phyloP scores from a whole-genome alignment of 768 basidiomycete species.

The Clavulina sp. region DNA sequence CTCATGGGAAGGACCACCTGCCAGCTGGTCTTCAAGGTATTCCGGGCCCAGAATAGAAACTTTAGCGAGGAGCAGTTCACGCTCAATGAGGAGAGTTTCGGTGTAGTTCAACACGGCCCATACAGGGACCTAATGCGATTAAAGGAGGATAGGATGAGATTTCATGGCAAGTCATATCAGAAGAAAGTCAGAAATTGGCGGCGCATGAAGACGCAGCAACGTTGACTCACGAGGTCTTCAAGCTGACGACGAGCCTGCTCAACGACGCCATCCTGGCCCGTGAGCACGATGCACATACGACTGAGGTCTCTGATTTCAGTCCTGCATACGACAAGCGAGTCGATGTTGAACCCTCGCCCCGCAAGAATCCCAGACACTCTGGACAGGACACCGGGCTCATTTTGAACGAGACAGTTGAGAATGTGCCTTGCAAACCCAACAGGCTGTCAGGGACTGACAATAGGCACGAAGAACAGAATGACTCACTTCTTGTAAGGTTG shows the following conservation, averaged over 20 bases:
- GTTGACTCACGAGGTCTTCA: conserved; percentile 73
- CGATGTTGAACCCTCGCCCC: conserved; percentile 94
- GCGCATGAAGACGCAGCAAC: background rate
- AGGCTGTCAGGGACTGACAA: background rate
- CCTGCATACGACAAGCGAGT: conserved; percentile 93
- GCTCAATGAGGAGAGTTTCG: conserved; percentile 73
- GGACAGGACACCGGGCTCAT: conserved; percentile 97
- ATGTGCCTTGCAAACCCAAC: conserved; percentile 44
- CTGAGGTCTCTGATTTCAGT: conserved; percentile 94
- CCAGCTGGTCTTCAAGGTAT: conserved; percentile 83
- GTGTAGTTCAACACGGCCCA: conserved; percentile 99
- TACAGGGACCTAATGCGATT: conserved; percentile 63
- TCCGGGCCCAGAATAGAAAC: conserved; percentile 95
- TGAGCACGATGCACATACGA: conserved; percentile 95
- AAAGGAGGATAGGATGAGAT: background rate
- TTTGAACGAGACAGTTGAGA: conserved; percentile 95
- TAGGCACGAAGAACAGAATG: background rate
- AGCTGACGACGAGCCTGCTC: conserved; percentile 93
- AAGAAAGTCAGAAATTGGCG: background rate
- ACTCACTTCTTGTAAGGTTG: conserved; percentile 85
- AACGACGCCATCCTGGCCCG: conserved; percentile 92
- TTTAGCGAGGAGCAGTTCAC: conserved; percentile 89
- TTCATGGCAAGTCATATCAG: background rate
- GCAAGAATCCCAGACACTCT: conserved; percentile 95
- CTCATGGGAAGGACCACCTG: conserved; percentile 70